Evolutionary conservation across 345 rosid genomes (phyloP), one percentile per base, ranked within the genome.

Genomic region (Gossypium longicalyx): DNA sequence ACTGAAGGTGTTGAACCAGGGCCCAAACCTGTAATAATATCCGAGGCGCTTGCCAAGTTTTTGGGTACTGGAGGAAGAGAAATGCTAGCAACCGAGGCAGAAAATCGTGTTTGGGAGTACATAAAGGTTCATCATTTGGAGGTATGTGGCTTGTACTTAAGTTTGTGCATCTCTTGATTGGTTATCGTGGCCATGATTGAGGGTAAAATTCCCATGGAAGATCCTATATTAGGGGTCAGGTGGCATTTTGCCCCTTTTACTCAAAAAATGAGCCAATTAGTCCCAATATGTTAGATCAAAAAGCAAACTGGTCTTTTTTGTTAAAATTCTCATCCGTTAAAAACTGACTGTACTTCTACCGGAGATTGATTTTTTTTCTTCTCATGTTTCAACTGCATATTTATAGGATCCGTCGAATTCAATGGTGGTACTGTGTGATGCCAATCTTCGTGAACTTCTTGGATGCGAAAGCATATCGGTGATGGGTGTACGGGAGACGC

Each of bases 391-490:
- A 34, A 34, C 41, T 34, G 41, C 41, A 34, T 34, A 34, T 4
- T 34, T 34, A 34, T 34, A 93, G 98, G 97, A 91, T 77, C 93
- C 94, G 4, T 74, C 71, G 73, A 93, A 89, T 80, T 82, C 97
- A 38, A 89, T 89, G 94, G 95, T 82, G 78, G 90, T 93, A 69
- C 74, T 83, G 52, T 93, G 98, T 77, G 94, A 93, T 78, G 89
- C 75, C 70, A 91, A 89, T 82, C 97, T 93, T 69, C 79, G 75
- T 0, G 94, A 88, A 67, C 98, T 93, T 77, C 91, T 93, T 61
- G 93, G 93, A 74, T 93, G 92, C 74, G 93, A 93, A 76, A 88
- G 93, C 90, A 87, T 93, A 52, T 91, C 97, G 73, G 91, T 91
- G 19, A 82, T 89, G 82, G 94, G 97, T 72, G 87, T 91, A 77